Evolutionary conservation across 495 filamentous ascomycete species (phyloP).

Genomic region (Daldinia caldariorum): DNA sequence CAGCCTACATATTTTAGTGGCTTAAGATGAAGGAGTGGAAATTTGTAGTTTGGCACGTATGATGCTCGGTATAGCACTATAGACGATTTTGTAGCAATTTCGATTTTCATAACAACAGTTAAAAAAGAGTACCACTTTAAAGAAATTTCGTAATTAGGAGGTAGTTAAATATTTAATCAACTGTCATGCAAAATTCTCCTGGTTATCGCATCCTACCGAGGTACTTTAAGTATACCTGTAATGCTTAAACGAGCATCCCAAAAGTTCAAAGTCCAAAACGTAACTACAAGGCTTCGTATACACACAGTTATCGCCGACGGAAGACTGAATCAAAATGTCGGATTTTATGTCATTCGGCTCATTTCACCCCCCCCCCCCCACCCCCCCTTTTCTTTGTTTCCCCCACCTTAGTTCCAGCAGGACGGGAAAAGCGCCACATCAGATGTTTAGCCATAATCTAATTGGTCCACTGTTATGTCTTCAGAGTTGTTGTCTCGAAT

Average conservation of each 20-base stretch:
- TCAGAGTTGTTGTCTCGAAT: background rate
- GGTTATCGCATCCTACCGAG: background rate
- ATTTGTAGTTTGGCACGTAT: background rate
- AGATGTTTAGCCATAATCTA: background rate
- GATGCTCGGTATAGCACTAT: background rate
- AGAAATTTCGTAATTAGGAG: too few species aligned
- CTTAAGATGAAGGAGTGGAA: background rate
- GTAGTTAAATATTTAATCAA: background rate
- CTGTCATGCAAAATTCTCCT: background rate
- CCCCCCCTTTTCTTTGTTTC: background rate
- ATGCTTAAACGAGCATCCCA: background rate
- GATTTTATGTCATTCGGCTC: background rate
- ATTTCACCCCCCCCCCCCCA: background rate
- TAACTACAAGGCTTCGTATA: background rate
- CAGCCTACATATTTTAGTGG: background rate
- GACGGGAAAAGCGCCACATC: conserved; percentile 4
- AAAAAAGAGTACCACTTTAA: too few species aligned
- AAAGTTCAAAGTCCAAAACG: background rate
- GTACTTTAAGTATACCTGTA: background rate
- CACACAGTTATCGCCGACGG: conserved; percentile 9
- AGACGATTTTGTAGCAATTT: too few species aligned
- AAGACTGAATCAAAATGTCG: background rate
- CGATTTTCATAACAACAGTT: too few species aligned
- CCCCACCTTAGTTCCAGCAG: conserved; percentile 8
- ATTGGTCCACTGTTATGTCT: conserved; percentile 7